Evolutionary conservation across 2,329 filamentous ascomycete species (phyloP).

Genomic region (Helotiales sp.): DNA sequence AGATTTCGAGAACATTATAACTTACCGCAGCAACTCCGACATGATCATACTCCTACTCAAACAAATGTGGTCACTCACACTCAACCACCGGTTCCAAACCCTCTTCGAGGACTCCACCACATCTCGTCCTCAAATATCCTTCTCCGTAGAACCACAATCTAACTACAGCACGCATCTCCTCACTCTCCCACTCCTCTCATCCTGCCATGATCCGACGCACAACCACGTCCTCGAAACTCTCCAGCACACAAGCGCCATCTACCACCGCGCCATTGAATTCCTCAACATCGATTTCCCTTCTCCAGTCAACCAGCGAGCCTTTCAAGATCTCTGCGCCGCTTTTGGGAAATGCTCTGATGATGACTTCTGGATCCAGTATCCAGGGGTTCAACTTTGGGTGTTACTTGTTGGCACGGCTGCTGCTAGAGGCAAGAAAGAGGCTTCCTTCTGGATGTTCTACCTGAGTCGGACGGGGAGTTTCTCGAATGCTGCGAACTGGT

Average conservation of each 20-base stretch:
- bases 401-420: slow-evolving; percentile 23
- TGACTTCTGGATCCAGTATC: slow-evolving; percentile 24
- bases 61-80: slow-evolving; percentile 13
- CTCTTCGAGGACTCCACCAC: not conserved
- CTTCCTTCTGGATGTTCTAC: slow-evolving; percentile 28
- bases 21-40: slow-evolving; percentile 11
- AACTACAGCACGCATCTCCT: slow-evolving; percentile 20
- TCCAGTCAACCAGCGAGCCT: slow-evolving; percentile 6
- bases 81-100: not conserved
- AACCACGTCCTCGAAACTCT: slow-evolving; percentile 23
- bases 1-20: slow-evolving; percentile 4
- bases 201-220: slow-evolving; percentile 17
- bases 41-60: slow-evolving; percentile 9
- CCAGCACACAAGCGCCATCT: slow-evolving; percentile 11
- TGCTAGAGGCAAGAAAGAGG: slow-evolving; percentile 21
- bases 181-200: slow-evolving; percentile 24
- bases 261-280: slow-evolving; percentile 10
- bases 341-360: slow-evolving; percentile 20
- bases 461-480: slow-evolving; percentile 19
- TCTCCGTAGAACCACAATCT: slow-evolving; percentile 15
- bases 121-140: slow-evolving; percentile 10
- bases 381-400: slow-evolving; percentile 24
- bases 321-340: not conserved
- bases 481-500: slow-evolving; percentile 17
- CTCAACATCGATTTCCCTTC: not conserved